phyloP scores from a whole-genome alignment of 129 eudicot species.

The Solidago caesia region DNA sequence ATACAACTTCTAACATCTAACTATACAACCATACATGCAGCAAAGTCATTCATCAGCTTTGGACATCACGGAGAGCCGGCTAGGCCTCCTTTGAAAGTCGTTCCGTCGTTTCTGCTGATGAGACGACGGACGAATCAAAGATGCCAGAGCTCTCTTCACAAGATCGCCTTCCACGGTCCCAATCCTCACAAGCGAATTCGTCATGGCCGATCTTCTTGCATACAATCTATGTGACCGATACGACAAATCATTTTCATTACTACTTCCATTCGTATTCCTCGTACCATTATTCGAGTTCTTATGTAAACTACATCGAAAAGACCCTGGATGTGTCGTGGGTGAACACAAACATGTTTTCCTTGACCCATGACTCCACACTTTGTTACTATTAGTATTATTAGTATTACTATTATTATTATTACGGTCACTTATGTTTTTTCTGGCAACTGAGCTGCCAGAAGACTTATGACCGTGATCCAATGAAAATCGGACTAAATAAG shows the following conservation, averaged over 20 bases:
- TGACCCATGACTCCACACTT: slow-evolving; percentile 36
- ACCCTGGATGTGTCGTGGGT: slow-evolving; percentile 89
- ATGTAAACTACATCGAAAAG: slow-evolving; percentile 79
- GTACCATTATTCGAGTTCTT: slow-evolving; percentile 25
- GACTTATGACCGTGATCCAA: slow-evolving; percentile 41
- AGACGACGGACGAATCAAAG: slow-evolving; percentile 76
- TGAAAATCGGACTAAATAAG: slow-evolving; percentile 53
- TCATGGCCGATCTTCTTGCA: slow-evolving; percentile 85
- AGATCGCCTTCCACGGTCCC: slow-evolving; percentile 84
- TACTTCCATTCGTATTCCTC: background rate
- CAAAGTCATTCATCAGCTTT: slow-evolving; percentile 34
- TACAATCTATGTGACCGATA: slow-evolving; percentile 47
- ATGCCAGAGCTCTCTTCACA: slow-evolving; percentile 67
- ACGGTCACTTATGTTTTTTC: too few relatives aligned
- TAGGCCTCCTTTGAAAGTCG: slow-evolving; percentile 63
- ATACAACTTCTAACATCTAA: background rate
- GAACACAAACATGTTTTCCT: slow-evolving; percentile 81
- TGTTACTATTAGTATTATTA: background rate
- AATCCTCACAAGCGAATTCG: slow-evolving; percentile 77
- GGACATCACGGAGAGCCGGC: slow-evolving; percentile 69
- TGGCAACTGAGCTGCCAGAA: slow-evolving; percentile 39
- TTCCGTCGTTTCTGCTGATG: slow-evolving; percentile 58
- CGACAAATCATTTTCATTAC: slow-evolving; percentile 26
- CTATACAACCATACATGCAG: slow-evolving; percentile 15
- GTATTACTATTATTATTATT: slow-evolving; percentile 16